A percentile compares a stretch with the other conserved stretches of the same genome.
phyloP scores from a whole-genome alignment of 768 basidiomycete genomes.

The Rubroboletus pulcherrimus region DNA sequence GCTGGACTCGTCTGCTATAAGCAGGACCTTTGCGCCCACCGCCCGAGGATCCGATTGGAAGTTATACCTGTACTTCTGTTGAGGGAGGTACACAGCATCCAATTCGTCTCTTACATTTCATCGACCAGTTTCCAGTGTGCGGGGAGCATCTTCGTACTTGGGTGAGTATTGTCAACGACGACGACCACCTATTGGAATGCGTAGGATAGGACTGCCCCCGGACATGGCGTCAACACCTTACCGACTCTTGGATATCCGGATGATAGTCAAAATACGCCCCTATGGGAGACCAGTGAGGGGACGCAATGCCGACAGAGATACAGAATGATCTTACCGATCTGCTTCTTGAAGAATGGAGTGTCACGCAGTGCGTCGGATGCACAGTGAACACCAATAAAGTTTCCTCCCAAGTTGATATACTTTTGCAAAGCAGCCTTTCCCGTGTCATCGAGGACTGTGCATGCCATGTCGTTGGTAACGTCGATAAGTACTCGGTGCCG shows the following conservation, averaged over 20 bases:
- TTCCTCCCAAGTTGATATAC: constrained; percentile 66
- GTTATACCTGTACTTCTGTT: constrained; percentile 49
- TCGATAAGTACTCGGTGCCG: not conserved
- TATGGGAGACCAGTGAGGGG: constrained; percentile 18
- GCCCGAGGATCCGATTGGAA: constrained; percentile 68
- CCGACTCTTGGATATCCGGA: constrained; percentile 60
- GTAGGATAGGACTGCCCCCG: not conserved
- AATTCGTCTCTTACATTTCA: constrained; percentile 47
- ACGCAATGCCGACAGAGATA: not conserved
- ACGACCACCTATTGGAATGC: constrained; percentile 47
- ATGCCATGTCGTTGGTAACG: not conserved
- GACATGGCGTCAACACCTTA: constrained; percentile 29
- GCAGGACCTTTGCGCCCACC: constrained; percentile 57
- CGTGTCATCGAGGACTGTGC: constrained; percentile 49
- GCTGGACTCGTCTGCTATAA: constrained; percentile 63
- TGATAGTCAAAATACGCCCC: constrained; percentile 74
- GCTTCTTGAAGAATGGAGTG: constrained; percentile 51
- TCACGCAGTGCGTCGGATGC: constrained; percentile 59
- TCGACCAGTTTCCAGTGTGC: constrained; percentile 49
- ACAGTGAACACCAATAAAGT: constrained; percentile 67
- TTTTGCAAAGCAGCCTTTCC: constrained; percentile 60
- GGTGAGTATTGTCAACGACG: constrained; percentile 54
- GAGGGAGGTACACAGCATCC: constrained; percentile 5
- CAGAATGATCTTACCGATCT: constrained; percentile 43
- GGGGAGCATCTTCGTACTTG: constrained; percentile 56